Percentiles rank a stretch among this genome's conserved stretches.
Evolutionary conservation across 208 protist genomes (phyloP).

Genomic region (Trypanosoma vivax): DNA sequence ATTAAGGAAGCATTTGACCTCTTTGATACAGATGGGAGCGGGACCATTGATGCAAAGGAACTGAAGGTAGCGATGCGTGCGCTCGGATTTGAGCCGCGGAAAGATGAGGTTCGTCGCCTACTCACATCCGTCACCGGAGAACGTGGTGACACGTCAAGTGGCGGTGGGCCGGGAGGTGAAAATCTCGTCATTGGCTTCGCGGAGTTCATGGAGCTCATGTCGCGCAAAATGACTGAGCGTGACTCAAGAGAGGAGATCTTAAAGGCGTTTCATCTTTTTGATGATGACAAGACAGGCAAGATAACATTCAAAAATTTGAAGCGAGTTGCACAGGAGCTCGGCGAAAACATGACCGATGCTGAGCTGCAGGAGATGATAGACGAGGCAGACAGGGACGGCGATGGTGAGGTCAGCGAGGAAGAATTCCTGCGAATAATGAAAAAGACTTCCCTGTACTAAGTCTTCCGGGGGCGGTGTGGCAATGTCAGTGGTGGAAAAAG

Average conservation of each 20-base stretch:
- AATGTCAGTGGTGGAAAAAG: neutral
- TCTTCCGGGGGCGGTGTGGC: neutral
- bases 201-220: slow-evolving; percentile 88
- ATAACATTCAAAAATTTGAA: slow-evolving; percentile 97
- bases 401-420: slow-evolving; percentile 93
- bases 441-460: slow-evolving; percentile 84
- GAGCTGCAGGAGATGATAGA: slow-evolving; percentile 98
- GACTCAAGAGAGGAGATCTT: slow-evolving; percentile 93
- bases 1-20: slow-evolving; percentile 96
- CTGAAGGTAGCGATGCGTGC: slow-evolving; percentile 92
- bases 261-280: slow-evolving; percentile 95
- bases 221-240: slow-evolving; percentile 79
- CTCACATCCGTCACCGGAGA: slow-evolving; percentile 29
- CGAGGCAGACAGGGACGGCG: slow-evolving; percentile 93
- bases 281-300: slow-evolving; percentile 91
- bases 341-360: slow-evolving; percentile 95
- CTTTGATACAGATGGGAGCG: slow-evolving; percentile 94
- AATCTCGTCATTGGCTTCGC: slow-evolving; percentile 69
- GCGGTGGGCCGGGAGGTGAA: slow-evolving; percentile 20
- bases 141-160: slow-evolving; percentile 8
- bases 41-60: slow-evolving; percentile 90
- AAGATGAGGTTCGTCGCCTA: slow-evolving; percentile 90
- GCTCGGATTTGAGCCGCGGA: slow-evolving; percentile 93
- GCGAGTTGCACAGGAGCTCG: slow-evolving; percentile 91
- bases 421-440: slow-evolving; percentile 97